Evolutionary conservation across 257 asterid genomes (phyloP), one percentile per base, ranked within the genome.

Genomic region (Plectranthus barbatus): DNA sequence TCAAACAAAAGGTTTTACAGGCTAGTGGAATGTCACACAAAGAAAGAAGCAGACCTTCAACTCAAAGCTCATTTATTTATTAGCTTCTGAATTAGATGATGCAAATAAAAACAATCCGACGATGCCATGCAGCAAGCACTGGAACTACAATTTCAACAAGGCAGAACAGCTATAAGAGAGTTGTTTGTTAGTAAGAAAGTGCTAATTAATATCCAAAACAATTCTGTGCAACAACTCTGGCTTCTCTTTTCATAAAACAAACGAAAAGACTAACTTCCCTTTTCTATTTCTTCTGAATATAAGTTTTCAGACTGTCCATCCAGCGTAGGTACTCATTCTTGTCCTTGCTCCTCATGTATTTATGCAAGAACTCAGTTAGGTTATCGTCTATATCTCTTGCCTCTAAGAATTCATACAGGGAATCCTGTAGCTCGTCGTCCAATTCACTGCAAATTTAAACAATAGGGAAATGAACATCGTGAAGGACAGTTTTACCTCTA

Each of bases 401-500:
- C 83, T 85, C 96, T 48, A 90, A 77, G 85, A 77, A 93, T 55
- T 81, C 88, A 56, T 90, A 90, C 47, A 93, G 89, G 9, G 83
- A 79, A 61, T 80, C 70, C 74, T 84, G 97, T 70, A 93, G 76
- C 23, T 78, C 83, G 69, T 90, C 95, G 41, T 85, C 94, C 79
- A 87, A 50, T 68, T 87, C 97, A 80, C 97, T 90, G 86, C 68
- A 75, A 37, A 74, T 37, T 54, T 50, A 49, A 57, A 61, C 15
- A 58, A 49, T 40, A 58, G 52, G 24, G 26, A 49, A 48, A 20
- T 40, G 12, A 8, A 14, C n/a, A 12, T 23, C 10, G n/a, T n/a
- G 5, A 42, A 13, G 23, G 13, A 1, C 21, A 15, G 6, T 36
- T 29, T 49, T 13, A 18, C 9, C n/a, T 20, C 23, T 29, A 7